Conservation (phyloP, 2,329 filamentous ascomycete genomes). For the Massarina eburnea region DNA sequence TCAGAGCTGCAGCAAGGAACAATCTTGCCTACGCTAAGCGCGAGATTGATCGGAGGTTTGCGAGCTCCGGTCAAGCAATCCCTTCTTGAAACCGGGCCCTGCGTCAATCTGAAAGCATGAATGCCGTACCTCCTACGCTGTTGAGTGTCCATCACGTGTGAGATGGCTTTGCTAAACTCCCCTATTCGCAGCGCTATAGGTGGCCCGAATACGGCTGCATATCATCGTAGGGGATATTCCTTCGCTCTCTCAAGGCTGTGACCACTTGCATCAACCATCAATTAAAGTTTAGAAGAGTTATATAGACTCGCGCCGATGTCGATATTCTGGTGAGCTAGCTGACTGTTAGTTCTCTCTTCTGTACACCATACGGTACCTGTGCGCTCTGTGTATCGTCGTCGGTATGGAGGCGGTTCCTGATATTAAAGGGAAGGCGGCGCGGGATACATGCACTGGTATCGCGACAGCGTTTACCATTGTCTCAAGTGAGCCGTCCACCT, state of each 20-base stretch:
- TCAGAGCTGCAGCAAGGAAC: not conserved
- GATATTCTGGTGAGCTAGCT: not conserved
- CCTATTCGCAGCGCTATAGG: no score
- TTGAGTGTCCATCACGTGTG: no score
- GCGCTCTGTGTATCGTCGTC: not conserved
- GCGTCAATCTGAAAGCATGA: not conserved
- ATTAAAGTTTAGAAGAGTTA: slow-evolving; percentile 1
- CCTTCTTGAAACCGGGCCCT: not conserved
- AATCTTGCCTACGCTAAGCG: not conserved
- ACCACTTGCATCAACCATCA: not conserved
- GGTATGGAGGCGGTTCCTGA: not conserved
- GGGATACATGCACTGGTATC: slow-evolving; percentile 21
- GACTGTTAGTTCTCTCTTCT: no score
- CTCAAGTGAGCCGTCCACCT: slow-evolving; percentile 17
- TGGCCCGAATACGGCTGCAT: no score
- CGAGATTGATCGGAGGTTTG: not conserved
- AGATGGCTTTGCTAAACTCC: no score
- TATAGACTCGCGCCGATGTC: not conserved
- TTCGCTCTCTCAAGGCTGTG: no score
- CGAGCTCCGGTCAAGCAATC: not conserved
- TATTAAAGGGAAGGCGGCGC: slow-evolving; percentile 2
- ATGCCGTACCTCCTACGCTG: no score
- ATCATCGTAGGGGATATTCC: no score
- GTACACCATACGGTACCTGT: no score
- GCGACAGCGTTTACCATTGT: slow-evolving; percentile 23